Conservation (phyloP, 495 filamentous ascomycete genomes). For the Bombardia bombarda region DNA sequence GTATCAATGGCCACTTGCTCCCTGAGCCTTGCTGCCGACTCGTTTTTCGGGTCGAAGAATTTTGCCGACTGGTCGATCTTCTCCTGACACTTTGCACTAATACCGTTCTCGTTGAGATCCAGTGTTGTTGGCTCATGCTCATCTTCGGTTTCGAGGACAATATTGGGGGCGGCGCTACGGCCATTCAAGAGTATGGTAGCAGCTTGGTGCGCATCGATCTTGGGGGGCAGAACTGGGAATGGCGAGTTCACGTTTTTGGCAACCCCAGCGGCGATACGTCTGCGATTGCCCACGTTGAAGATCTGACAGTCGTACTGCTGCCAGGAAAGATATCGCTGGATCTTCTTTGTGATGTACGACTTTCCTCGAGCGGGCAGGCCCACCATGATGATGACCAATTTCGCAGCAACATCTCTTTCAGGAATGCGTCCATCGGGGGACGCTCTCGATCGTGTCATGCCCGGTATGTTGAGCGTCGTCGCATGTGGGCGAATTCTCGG, state of each 20-base stretch:
- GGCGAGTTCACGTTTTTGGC: conserved; percentile 18
- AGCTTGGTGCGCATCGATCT: conserved; percentile 30
- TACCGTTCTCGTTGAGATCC: conserved; percentile 20
- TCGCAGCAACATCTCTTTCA: conserved; percentile 84
- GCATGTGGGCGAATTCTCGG: conserved; percentile 61
- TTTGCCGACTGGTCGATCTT: conserved; percentile 78
- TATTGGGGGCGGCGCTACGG: conserved; percentile 22
- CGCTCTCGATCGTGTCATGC: conserved; percentile 82
- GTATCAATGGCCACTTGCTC: conserved; percentile 91
- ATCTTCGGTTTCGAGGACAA: too few species aligned
- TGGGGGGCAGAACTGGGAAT: conserved; percentile 13
- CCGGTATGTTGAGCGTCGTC: conserved; percentile 79
- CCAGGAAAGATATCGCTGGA: conserved; percentile 92
- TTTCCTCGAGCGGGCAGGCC: conserved; percentile 91
- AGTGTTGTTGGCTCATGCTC: conserved; percentile 25
- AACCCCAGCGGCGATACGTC: conserved; percentile 67
- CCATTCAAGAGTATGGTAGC: conserved; percentile 44
- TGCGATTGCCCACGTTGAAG: conserved; percentile 92
- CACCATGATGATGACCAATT: conserved; percentile 97
- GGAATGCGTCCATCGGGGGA: conserved; percentile 93
- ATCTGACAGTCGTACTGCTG: conserved; percentile 90
- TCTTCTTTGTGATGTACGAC: conserved; percentile 97
- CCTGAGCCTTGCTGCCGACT: conserved; percentile 68
- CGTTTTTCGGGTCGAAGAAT: conserved; percentile 92
- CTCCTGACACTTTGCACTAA: conserved; percentile 22